A percentile compares a stretch with the other conserved stretches of the same genome.
Conservation (phyloP, 345 rosid species). For the Mallotus nudiflorus region DNA sequence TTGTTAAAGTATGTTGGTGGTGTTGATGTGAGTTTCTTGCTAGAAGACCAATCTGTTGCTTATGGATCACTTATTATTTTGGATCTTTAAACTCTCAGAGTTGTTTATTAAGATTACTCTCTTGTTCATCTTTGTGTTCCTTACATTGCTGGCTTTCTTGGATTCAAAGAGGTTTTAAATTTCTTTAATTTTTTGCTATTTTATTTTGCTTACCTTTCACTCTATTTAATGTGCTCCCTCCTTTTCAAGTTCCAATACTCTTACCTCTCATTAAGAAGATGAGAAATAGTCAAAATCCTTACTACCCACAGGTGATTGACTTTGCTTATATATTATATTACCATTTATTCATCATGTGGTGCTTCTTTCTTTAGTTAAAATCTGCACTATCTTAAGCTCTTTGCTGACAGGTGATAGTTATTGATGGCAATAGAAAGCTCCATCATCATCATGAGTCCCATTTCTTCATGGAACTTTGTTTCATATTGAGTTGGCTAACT, state of each 20-base stretch:
- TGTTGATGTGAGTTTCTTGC: constrained; percentile 81
- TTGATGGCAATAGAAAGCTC: constrained; percentile 10
- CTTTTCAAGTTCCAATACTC: constrained; percentile 61
- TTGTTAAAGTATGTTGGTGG: constrained; percentile 74
- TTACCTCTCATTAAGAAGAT: constrained; percentile 61
- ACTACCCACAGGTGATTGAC: constrained; percentile 69
- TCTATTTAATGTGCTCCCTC: not conserved
- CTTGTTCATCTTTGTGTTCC: constrained; percentile 55
- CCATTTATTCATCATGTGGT: too few relatives aligned
- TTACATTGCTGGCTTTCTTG: constrained; percentile 81
- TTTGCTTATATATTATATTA: too few relatives aligned
- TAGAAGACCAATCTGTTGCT: constrained; percentile 61
- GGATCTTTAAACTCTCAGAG: constrained; percentile 37
- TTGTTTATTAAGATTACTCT: constrained; percentile 54
- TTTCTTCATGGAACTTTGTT: not conserved
- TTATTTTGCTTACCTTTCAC: not conserved
- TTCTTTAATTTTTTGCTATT: not conserved
- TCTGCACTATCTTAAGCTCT: not conserved
- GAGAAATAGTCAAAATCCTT: constrained; percentile 46
- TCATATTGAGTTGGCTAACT: not conserved
- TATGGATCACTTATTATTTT: constrained; percentile 74
- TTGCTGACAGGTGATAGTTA: constrained; percentile 2
- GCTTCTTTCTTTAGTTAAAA: not conserved
- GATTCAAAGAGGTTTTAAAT: constrained; percentile 70
- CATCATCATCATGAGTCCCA: constrained; percentile 24